These are phyloP conservation scores for Jamesozyma gamospora DNA, from an alignment of 805 yeast species.

Conservation along the genomic window DNA sequence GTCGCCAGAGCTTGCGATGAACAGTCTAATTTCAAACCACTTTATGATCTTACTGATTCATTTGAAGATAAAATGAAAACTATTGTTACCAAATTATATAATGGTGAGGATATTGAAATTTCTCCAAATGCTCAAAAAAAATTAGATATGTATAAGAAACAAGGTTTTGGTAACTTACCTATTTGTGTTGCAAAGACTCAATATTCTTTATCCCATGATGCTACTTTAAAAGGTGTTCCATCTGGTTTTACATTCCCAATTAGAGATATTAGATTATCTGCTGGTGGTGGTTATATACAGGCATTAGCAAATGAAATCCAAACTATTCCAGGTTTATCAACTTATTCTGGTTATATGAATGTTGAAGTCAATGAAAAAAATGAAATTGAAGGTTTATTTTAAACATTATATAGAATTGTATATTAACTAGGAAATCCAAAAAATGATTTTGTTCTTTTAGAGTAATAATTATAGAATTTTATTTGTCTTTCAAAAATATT, in stretches of 20 bases:
- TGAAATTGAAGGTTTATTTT: constrained; percentile 74
- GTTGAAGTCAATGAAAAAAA: constrained; percentile 75
- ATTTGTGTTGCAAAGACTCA: constrained; percentile 82
- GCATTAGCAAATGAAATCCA: constrained; percentile 81
- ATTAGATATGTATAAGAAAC: constrained; percentile 55
- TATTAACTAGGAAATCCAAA: background rate
- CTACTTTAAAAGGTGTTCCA: constrained; percentile 75
- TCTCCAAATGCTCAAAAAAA: constrained; percentile 60
- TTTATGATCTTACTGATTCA: constrained; percentile 60
- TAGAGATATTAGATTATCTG: constrained; percentile 65
- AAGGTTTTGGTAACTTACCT: constrained; percentile 71
- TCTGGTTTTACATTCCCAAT: constrained; percentile 71
- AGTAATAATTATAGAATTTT: background rate
- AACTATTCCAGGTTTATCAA: constrained; percentile 80
- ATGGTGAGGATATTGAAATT: constrained; percentile 63
- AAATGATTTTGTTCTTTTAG: background rate
- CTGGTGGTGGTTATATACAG: constrained; percentile 79
- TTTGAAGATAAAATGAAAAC: constrained; percentile 56
- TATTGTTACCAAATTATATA: constrained; percentile 70
- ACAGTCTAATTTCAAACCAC: constrained; percentile 43
- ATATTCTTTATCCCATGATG: constrained; percentile 76
- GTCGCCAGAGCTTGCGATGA: constrained; percentile 60
- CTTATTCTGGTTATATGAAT: constrained; percentile 80
- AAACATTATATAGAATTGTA: background rate
- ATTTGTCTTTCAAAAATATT: background rate